Conservation (phyloP, 139 green algal species). For the Picochlorum sp. region DNA sequence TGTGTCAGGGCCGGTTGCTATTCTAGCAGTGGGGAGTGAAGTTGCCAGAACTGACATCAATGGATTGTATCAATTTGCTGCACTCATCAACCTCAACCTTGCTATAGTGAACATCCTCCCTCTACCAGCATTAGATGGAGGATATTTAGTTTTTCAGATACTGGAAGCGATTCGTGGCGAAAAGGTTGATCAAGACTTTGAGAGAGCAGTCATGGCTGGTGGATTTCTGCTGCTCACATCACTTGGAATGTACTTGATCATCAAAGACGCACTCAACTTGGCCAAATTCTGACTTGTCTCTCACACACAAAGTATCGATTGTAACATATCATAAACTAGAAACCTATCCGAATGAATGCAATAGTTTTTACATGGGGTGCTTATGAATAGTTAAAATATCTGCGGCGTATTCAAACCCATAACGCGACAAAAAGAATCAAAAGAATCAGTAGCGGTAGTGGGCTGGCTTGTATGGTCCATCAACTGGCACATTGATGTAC, state of each 20-base stretch:
- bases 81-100: conserved; percentile 98
- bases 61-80: conserved; percentile 86
- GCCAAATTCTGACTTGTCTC: background rate
- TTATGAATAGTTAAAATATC: background rate
- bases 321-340: background rate
- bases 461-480: conserved; percentile 94
- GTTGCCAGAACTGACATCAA: conserved; percentile 60
- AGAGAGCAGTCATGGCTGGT: conserved; percentile 75
- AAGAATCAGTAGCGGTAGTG: conserved; percentile 87
- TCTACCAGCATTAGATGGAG: conserved; percentile 87
- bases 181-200: conserved; percentile 71
- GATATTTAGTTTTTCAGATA: conserved; percentile 81
- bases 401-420: background rate
- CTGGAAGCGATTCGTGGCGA: conserved; percentile 78
- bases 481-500: conserved; percentile 94
- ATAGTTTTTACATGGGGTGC: background rate
- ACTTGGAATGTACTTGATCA: conserved; percentile 67
- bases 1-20: conserved; percentile 87
- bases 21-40: conserved; percentile 82
- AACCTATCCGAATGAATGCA: background rate
- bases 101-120: conserved; percentile 93
- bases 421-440: background rate
- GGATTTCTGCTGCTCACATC: conserved; percentile 81
- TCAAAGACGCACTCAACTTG: conserved; percentile 50
- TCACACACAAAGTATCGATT: background rate